Evolutionary conservation across 2,329 filamentous ascomycete species (phyloP), one percentile per base, ranked within the genome.

Genomic region (Verticillium alfalfae): DNA sequence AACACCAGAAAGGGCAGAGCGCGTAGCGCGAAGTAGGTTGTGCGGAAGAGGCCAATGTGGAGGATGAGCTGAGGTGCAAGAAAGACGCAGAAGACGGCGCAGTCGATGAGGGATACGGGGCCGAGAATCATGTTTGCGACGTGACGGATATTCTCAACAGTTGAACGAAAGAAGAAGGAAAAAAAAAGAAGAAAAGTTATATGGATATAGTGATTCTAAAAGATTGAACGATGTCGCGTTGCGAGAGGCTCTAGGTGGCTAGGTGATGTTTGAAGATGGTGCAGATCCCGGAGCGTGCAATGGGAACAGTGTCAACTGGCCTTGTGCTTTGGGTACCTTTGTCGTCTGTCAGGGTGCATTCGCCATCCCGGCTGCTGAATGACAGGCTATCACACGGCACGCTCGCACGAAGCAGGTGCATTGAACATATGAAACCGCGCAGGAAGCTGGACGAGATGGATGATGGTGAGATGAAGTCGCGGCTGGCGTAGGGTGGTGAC

Each of bases 101-200:
- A 93, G 77, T 95, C 92, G 34, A 92, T 72, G 73, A 89, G 89
- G 7, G 88, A 91, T 55, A 95, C 85, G 62, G 89, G 87, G 39
- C 85, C 84, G 52, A 95, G 79, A 63, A 92, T 88, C 89, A 93
- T 93, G 65, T 63, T 76, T 66, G 62, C 37, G 57, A 12, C 18
- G 7, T 56, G 26, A 7, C 15, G 3, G 12, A 15, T 36, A 31
- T 13, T 7, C 18, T 16, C 22, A 7, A 18, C 18, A 8, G 36
- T 37, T 13, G 3, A 8, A 2, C 36, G 36, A 13, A 9, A 37
- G 36, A 7, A 37, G 13, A 10, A 37, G 36, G 36, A 8, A 8
- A 13, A 13, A 13, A 2, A 37, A 37, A 37, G 9, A 13, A 7
- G 31, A 10, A 13, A 5, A 3, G 18, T 52, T 52, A 9, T 52